These are phyloP conservation scores for Craspedostauros australis DNA, from an alignment of 108 stramenopile genomes.

Conservation along the genomic window DNA sequence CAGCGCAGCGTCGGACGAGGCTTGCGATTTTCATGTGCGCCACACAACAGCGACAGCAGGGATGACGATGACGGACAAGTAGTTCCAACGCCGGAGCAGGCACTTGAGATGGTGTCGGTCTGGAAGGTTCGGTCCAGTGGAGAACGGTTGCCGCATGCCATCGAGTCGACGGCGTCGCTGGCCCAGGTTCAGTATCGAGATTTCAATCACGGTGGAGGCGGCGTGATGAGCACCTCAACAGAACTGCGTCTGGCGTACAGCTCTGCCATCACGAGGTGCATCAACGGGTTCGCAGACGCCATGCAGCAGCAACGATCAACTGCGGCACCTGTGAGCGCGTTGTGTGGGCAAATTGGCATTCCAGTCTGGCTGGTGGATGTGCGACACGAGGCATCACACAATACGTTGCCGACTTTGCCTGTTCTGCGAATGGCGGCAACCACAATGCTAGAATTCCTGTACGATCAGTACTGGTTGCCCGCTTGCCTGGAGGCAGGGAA, in stretches of 20 bases:
- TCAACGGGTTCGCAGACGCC: constrained; percentile 79
- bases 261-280: constrained; percentile 61
- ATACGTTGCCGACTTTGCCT: constrained; percentile 58
- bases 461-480: constrained; percentile 56
- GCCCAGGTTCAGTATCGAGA: constrained; percentile 59
- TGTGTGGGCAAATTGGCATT: constrained; percentile 66
- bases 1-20: constrained; percentile 24
- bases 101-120: constrained; percentile 49
- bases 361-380: constrained; percentile 80
- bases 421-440: constrained; percentile 54
- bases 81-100: constrained; percentile 22
- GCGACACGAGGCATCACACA: constrained; percentile 78
- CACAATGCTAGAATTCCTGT: constrained; percentile 62
- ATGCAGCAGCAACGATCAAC: constrained; percentile 48
- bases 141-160: constrained; percentile 55
- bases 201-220: constrained; percentile 1
- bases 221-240: background rate
- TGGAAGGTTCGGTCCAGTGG: constrained; percentile 52
- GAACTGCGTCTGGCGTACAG: constrained; percentile 67
- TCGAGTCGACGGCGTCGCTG: constrained; percentile 61
- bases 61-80: constrained; percentile 2
- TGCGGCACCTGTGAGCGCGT: constrained; percentile 41
- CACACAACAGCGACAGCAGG: background rate
- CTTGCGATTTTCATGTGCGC: constrained; percentile 13
- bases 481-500: constrained; percentile 11